Conservation (phyloP, 148 eudicot genomes). For the Camellia japonica region DNA sequence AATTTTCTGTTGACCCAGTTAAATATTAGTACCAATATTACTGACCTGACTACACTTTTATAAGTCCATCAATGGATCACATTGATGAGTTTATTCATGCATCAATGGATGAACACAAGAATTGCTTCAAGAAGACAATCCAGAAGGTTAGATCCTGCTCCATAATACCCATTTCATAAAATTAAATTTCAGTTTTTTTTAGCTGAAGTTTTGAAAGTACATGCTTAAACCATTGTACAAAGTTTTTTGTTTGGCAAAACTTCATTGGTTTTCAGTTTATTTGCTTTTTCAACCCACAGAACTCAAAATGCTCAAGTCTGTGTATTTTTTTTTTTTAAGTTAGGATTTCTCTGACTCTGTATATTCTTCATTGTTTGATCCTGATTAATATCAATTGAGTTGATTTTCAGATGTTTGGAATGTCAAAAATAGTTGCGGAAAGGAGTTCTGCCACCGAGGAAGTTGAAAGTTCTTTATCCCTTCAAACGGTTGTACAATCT, state of each 20-base stretch:
- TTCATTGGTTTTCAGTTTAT: no score
- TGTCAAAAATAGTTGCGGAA: constrained; percentile 72
- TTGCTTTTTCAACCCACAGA: no score
- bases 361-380: not conserved
- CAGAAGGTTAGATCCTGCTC: constrained; percentile 43
- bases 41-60: no score
- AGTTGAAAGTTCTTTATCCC: constrained; percentile 49
- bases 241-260: no score
- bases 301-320: no score
- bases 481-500: constrained; percentile 36
- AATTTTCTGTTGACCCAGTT: no score
- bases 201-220: no score
- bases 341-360: not conserved
- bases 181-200: no score
- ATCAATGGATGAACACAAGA: constrained; percentile 87
- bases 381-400: not conserved
- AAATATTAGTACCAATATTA: no score
- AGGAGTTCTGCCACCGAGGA: constrained; percentile 34
- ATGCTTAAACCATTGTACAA: no score
- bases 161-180: not conserved
- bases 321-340: no score
- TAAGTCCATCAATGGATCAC: constrained; percentile 35
- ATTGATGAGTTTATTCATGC: constrained; percentile 80
- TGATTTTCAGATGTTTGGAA: constrained; percentile 67
- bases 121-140: constrained; percentile 74